Evolutionary conservation across 176 grass and related monocot genomes (phyloP).

Genomic region (Saccharum spontaneum): DNA sequence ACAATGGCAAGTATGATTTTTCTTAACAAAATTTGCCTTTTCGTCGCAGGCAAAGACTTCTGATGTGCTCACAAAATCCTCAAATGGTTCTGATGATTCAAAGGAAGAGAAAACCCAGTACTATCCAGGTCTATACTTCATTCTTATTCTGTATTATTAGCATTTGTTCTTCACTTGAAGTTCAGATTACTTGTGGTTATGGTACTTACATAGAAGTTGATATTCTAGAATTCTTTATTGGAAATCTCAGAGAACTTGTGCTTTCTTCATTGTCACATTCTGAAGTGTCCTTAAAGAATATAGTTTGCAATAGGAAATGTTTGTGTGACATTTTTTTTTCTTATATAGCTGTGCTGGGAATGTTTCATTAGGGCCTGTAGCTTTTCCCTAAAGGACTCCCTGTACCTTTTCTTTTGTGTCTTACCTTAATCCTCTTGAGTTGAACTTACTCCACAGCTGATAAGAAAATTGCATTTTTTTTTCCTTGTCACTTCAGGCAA

Average conservation of each 20-base stretch:
- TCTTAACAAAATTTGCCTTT: constrained; percentile 1
- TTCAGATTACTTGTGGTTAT: constrained; percentile 3
- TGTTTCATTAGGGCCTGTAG: background rate
- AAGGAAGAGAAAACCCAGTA: constrained; percentile 76
- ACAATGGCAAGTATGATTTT: constrained; percentile 7
- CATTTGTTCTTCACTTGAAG: background rate
- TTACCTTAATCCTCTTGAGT: background rate
- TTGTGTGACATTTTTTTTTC: constrained; percentile 4
- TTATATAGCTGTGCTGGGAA: constrained; percentile 7
- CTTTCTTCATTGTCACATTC: background rate
- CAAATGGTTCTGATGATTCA: constrained; percentile 50
- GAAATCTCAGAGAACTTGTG: background rate
- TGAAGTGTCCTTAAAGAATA: background rate
- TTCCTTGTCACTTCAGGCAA: constrained; percentile 50
- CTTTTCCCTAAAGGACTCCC: background rate
- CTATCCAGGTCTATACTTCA: constrained; percentile 67
- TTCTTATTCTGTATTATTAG: constrained; percentile 17
- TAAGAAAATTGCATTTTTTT: constrained; percentile 19
- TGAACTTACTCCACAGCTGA: constrained; percentile 20
- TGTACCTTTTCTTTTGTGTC: background rate
- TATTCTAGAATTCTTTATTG: constrained; percentile 15
- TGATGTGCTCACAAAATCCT: constrained; percentile 51
- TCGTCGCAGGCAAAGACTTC: constrained; percentile 44
- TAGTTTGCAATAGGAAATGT: background rate
- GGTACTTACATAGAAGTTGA: background rate